Evolutionary conservation across 805 yeast genomes (phyloP).

Genomic region (Metschnikowia lochheadii): DNA sequence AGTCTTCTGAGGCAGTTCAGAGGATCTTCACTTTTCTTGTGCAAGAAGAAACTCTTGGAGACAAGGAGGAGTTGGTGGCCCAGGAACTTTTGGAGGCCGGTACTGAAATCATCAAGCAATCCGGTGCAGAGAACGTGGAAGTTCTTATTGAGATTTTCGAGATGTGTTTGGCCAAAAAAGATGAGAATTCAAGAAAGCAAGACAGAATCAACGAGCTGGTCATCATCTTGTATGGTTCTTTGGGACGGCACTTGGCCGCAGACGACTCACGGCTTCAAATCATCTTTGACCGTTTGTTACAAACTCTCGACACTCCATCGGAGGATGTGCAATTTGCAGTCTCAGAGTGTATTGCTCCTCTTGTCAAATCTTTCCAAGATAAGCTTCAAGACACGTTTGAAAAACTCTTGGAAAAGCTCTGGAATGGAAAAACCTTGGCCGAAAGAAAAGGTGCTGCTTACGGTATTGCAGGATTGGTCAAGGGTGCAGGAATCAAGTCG

Average conservation of each 20-base stretch:
- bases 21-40: conserved; percentile 61
- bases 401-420: conserved; percentile 54
- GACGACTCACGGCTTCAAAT: conserved; percentile 61
- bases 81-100: conserved; percentile 91
- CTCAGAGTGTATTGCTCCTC: conserved; percentile 79
- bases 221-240: conserved; percentile 83
- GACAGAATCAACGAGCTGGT: conserved; percentile 72
- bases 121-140: conserved; percentile 69
- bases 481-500: conserved; percentile 82
- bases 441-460: conserved; percentile 92
- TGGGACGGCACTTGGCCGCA: conserved; percentile 75
- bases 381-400: conserved; percentile 55
- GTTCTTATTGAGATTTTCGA: conserved; percentile 79
- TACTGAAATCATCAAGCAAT: conserved; percentile 57
- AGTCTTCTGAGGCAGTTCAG: conserved; percentile 39
- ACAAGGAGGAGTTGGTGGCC: conserved; percentile 65
- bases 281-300: conserved; percentile 65
- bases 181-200: conserved; percentile 44
- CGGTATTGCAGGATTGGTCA: conserved; percentile 90
- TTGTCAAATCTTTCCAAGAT: conserved; percentile 56
- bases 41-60: conserved; percentile 65
- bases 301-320: conserved; percentile 80
- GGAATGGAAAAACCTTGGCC: conserved; percentile 44
- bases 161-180: conserved; percentile 49
- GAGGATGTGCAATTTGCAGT: conserved; percentile 88